Conservation (phyloP, 23 red algal genomes). For the Cyanidioschyzon merolae region DNA sequence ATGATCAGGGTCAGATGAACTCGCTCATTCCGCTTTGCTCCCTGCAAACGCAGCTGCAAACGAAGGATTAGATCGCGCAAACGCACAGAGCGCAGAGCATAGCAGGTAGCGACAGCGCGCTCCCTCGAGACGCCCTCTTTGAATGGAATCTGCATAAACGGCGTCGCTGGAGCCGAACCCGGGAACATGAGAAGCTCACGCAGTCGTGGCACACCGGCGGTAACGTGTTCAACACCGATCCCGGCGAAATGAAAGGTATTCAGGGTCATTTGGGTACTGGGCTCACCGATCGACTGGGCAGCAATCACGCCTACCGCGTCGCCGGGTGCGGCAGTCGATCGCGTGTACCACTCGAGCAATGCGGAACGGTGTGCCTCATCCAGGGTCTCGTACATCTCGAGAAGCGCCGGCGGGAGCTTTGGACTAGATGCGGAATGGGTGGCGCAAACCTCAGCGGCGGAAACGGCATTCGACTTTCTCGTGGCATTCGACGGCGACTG, state of each 20-base stretch:
- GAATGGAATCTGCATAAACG: slow-evolving; percentile 74
- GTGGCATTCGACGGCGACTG: background rate
- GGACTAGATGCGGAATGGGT: background rate
- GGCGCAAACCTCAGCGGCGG: background rate
- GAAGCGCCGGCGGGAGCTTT: background rate
- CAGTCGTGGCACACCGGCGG: slow-evolving; percentile 81
- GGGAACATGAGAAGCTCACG: slow-evolving; percentile 95
- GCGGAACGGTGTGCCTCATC: no score
- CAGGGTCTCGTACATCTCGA: background rate
- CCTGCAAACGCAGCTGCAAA: background rate
- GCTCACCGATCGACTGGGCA: slow-evolving; percentile 88
- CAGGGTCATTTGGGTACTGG: slow-evolving; percentile 96
- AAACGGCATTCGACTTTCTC: background rate
- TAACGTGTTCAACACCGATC: slow-evolving; percentile 79
- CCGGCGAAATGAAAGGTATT: slow-evolving; percentile 99
- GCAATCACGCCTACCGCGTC: slow-evolving; percentile 86
- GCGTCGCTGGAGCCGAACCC: slow-evolving; percentile 55
- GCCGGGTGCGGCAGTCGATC: slow-evolving; percentile 39
- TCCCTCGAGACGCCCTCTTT: background rate
- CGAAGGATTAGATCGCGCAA: background rate
- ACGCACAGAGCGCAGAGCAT: background rate
- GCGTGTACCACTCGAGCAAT: slow-evolving; percentile 36
- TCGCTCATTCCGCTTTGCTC: background rate
- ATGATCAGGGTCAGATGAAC: background rate
- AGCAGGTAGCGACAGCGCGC: background rate